Percentiles rank a stretch among this genome's conserved stretches.
Evolutionary conservation across 169 alveolate genomes (phyloP).

Genomic region (Cryptosporidium sp.): DNA sequence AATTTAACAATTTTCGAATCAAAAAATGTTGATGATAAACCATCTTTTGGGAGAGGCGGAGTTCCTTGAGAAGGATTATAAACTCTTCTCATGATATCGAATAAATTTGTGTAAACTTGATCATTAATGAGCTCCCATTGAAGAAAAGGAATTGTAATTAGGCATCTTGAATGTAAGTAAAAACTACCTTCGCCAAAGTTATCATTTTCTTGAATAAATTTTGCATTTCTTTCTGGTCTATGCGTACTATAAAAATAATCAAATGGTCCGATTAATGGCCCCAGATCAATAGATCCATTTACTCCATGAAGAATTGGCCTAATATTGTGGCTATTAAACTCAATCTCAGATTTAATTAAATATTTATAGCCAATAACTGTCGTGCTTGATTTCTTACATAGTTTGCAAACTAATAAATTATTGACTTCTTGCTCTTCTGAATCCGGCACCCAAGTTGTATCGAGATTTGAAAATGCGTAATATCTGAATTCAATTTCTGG

Average conservation of each 20-base stretch:
- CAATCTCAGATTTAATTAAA: conserved; percentile 18
- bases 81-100: conserved; percentile 30
- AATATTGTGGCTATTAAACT: not conserved
- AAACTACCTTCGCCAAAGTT: not conserved
- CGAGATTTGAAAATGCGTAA: conserved; percentile 8
- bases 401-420: conserved; percentile 10
- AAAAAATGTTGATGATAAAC: conserved; percentile 30
- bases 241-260: conserved; percentile 29
- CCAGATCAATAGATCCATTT: conserved; percentile 71
- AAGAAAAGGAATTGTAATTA: conserved; percentile 49
- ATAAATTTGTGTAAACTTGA: conserved; percentile 56
- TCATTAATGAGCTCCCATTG: conserved; percentile 60
- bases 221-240: conserved; percentile 10
- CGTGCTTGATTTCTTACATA: conserved; percentile 28
- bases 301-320: conserved; percentile 71
- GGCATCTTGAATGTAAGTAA: conserved; percentile 67
- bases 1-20: conserved; percentile 27
- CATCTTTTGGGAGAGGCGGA: conserved; percentile 37
- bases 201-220: not conserved
- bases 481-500: conserved; percentile 32
- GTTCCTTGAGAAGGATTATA: conserved; percentile 25
- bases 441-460: conserved; percentile 45
- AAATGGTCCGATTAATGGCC: conserved; percentile 71
- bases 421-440: not conserved
- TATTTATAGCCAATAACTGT: conserved; percentile 43